A percentile compares a stretch with the other conserved stretches of the same genome.
Conservation (phyloP, 306 rosid genomes). For the Arachis stenosperma region DNA sequence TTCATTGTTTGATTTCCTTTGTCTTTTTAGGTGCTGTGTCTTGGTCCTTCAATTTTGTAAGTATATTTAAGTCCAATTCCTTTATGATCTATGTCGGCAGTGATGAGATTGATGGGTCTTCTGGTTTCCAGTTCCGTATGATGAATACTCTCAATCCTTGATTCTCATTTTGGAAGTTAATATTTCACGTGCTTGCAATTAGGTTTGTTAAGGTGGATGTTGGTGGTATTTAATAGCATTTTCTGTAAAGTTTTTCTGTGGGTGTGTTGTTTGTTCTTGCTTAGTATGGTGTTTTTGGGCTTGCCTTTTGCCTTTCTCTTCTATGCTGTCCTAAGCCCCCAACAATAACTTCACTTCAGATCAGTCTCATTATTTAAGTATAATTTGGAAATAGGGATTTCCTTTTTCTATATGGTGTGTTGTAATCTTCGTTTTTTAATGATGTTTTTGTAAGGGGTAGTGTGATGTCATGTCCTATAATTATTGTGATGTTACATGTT, state of each 20-base stretch:
- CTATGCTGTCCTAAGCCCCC: not conserved
- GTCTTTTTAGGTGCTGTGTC: slow-evolving; percentile 35
- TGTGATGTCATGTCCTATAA: no score
- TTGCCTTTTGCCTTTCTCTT: not conserved
- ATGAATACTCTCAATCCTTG: not conserved
- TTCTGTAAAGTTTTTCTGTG: not conserved
- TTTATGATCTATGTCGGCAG: slow-evolving; percentile 28
- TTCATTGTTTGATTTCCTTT: slow-evolving; percentile 22
- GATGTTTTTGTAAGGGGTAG: no score
- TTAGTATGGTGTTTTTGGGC: not conserved
- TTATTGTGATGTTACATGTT: no score
- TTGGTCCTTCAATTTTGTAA: slow-evolving; percentile 44
- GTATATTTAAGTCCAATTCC: slow-evolving; percentile 39
- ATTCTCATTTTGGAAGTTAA: slow-evolving; percentile 9
- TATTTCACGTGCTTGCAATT: not conserved
- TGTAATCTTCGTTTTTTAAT: no score
- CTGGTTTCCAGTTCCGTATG: slow-evolving; percentile 13
- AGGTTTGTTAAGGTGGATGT: slow-evolving; percentile 15
- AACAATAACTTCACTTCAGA: not conserved
- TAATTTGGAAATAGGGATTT: not conserved
- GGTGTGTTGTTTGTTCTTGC: slow-evolving; percentile 5
- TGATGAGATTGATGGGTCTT: slow-evolving; percentile 24
- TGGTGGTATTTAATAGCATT: slow-evolving; percentile 13
- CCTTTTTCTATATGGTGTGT: no score
- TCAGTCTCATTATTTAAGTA: not conserved